Evolutionary conservation across 805 yeast genomes (phyloP).

Genomic region (Suhomyces tanzawaensis): DNA sequence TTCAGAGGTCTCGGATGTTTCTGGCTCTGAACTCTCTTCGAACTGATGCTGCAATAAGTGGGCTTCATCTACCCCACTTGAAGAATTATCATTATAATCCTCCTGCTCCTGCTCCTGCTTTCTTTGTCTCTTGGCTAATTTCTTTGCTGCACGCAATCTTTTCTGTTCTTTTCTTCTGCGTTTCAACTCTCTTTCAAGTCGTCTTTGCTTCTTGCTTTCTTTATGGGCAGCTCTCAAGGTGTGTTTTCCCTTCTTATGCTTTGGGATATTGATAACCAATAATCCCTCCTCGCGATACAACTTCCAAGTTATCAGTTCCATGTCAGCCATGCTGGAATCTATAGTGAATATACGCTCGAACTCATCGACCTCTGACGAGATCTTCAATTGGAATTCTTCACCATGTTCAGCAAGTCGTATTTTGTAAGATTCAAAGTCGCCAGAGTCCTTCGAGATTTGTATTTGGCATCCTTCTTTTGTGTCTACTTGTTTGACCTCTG

Average conservation of each 20-base stretch:
- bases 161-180: not conserved
- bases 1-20: slow-evolving; percentile 1
- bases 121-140: not conserved
- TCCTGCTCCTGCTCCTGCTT: too few relatives aligned
- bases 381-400: slow-evolving; percentile 15
- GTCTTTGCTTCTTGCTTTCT: not conserved
- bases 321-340: slow-evolving; percentile 13
- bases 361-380: slow-evolving; percentile 16
- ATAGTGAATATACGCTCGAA: slow-evolving; percentile 18
- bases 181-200: slow-evolving; percentile 1
- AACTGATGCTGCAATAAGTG: too few relatives aligned
- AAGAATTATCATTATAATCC: too few relatives aligned
- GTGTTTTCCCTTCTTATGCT: slow-evolving; percentile 6
- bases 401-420: slow-evolving; percentile 15
- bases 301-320: slow-evolving; percentile 16
- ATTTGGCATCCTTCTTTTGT: slow-evolving; percentile 16
- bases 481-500: slow-evolving; percentile 16
- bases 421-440: slow-evolving; percentile 20
- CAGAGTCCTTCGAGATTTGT: slow-evolving; percentile 17
- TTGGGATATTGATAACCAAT: slow-evolving; percentile 20
- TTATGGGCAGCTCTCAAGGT: not conserved
- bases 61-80: too few relatives aligned
- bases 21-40: too few relatives aligned
- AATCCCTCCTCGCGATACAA: slow-evolving; percentile 13
- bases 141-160: not conserved